phyloP scores from a whole-genome alignment of 2,329 filamentous ascomycete genomes.

The Diaporthe citrichinensis region DNA sequence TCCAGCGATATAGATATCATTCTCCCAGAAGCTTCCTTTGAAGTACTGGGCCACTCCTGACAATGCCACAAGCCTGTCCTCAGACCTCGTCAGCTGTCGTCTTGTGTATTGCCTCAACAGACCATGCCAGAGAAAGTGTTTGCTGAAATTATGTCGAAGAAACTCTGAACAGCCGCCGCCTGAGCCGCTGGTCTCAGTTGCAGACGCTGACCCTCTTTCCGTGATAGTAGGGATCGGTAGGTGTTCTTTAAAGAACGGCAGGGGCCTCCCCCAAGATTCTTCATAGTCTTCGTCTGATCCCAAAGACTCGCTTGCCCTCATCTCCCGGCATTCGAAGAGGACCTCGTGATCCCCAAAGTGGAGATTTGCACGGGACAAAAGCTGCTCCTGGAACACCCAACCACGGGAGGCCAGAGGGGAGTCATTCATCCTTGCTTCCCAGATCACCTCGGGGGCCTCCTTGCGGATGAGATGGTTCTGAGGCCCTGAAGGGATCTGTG shows the following conservation, averaged over 20 bases:
- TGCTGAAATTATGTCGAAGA: neutral
- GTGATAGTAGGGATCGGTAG: neutral
- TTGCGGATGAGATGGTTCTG: neutral
- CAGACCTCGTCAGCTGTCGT: neutral
- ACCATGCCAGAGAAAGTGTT: neutral
- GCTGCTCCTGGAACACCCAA: constrained; percentile 8
- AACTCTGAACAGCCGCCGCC: rapidly evolving
- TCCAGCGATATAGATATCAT: neutral
- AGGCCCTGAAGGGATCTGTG: neutral
- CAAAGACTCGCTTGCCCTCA: constrained; percentile 8
- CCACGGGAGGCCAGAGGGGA: neutral
- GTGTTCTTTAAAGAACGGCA: neutral
- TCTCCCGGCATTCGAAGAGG: neutral
- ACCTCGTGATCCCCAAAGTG: neutral
- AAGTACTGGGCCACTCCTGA: constrained; percentile 7
- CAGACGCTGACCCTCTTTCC: neutral
- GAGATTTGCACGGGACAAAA: constrained; percentile 1
- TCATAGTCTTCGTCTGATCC: neutral
- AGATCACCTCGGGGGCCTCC: rapidly evolving
- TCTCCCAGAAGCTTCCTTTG: neutral
- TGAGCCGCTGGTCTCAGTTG: neutral
- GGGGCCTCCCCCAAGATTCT: rapidly evolving
- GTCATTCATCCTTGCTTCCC: neutral
- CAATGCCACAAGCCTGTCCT: constrained; percentile 9
- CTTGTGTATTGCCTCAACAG: neutral